A percentile compares a stretch with the other conserved stretches of the same genome.
Evolutionary conservation across 352 stramenopile genomes (phyloP).

Genomic region (Blastocystis sp.): DNA sequence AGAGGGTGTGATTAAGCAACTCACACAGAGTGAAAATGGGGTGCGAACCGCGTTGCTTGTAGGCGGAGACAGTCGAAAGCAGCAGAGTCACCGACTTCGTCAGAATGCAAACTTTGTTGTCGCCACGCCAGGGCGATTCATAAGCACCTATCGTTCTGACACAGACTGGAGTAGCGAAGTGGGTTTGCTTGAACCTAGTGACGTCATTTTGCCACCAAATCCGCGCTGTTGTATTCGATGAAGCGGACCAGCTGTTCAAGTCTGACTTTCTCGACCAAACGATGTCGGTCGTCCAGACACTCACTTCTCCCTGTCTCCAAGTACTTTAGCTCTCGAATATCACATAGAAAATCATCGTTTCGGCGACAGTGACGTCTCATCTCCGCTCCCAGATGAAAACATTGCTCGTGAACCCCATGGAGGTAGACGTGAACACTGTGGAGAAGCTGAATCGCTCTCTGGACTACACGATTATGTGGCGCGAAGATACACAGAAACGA

Average conservation of each 20-base stretch:
- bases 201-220: background rate
- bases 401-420: background rate
- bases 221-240: constrained; percentile 1
- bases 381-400: background rate
- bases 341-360: background rate
- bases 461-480: background rate
- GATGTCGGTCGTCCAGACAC: background rate
- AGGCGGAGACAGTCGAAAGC: background rate
- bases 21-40: background rate
- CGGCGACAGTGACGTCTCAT: background rate
- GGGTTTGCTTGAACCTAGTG: background rate
- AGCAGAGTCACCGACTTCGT: background rate
- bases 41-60: constrained; percentile 26
- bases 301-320: background rate
- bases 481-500: constrained; percentile 40
- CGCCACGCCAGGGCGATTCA: background rate
- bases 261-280: constrained; percentile 32
- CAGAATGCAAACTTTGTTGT: constrained; percentile 14
- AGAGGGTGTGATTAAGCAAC: background rate
- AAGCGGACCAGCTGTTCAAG: constrained; percentile 43
- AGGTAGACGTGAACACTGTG: background rate
- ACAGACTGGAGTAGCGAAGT: background rate
- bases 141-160: background rate
- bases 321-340: background rate
- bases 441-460: constrained; percentile 10